These are phyloP conservation scores for Nakazawaea molendinolei DNA, from an alignment of 805 yeast species.

Conservation along the genomic window DNA sequence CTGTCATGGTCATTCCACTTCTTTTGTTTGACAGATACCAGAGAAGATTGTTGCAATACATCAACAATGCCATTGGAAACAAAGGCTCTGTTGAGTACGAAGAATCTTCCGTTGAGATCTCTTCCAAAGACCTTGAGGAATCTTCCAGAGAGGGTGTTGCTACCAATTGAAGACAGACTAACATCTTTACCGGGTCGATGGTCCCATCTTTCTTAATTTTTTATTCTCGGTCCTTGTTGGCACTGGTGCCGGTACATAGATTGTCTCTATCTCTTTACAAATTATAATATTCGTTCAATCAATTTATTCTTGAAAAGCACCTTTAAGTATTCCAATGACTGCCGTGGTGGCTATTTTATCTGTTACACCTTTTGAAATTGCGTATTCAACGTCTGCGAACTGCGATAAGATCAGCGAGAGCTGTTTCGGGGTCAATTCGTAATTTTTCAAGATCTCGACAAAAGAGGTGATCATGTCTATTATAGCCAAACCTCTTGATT, in stretches of 20 bases:
- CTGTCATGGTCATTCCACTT: slow-evolving; percentile 3
- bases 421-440: slow-evolving; percentile 57
- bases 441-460: slow-evolving; percentile 59
- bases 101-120: no score
- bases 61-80: no score
- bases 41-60: slow-evolving; percentile 4
- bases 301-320: slow-evolving; percentile 35
- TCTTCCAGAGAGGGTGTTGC: no score
- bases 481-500: slow-evolving; percentile 77
- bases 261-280: no score
- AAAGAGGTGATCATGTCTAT: slow-evolving; percentile 79
- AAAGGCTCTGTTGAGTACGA: no score
- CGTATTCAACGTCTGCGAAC: slow-evolving; percentile 83
- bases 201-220: no score
- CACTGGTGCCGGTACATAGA: no score
- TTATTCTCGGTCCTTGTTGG: no score
- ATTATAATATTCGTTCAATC: no score
- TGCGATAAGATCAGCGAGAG: slow-evolving; percentile 62
- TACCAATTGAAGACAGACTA: no score
- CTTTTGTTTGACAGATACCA: slow-evolving; percentile 8
- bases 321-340: slow-evolving; percentile 77
- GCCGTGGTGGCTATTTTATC: slow-evolving; percentile 89
- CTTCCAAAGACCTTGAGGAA: no score
- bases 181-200: no score
- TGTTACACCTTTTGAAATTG: slow-evolving; percentile 87